Percentiles rank a stretch among this genome's conserved stretches.
These are phyloP conservation scores for Mucor mucedo DNA, from an alignment of 371 early-diverging fungal species.

Conservation along the genomic window DNA sequence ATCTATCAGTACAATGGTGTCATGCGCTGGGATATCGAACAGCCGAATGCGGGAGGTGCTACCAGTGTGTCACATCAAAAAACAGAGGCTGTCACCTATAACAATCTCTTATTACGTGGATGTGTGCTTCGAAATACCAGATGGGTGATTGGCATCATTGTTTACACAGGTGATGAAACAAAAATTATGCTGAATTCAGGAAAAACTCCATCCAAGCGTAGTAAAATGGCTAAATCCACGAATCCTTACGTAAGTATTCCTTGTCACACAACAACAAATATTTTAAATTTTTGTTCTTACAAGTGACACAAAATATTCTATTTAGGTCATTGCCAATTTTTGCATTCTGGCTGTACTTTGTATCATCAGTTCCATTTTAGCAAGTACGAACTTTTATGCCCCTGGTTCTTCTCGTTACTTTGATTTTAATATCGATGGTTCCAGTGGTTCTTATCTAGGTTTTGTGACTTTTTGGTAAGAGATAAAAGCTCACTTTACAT, in stretches of 20 bases:
- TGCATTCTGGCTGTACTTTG: constrained; percentile 57
- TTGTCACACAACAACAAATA: no score
- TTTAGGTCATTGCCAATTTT: constrained; percentile 53
- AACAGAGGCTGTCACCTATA: constrained; percentile 76
- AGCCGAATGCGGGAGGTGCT: constrained; percentile 28
- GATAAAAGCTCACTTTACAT: neutral
- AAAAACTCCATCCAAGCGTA: constrained; percentile 91
- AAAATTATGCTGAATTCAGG: constrained; percentile 92
- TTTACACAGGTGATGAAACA: constrained; percentile 90
- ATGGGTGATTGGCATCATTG: constrained; percentile 81
- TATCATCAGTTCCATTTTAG: constrained; percentile 67
- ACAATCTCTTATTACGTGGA: constrained; percentile 89
- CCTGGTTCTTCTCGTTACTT: constrained; percentile 40
- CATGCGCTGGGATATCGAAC: constrained; percentile 55
- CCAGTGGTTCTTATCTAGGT: constrained; percentile 37
- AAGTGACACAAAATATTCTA: neutral
- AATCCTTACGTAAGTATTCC: constrained; percentile 80
- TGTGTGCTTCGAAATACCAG: constrained; percentile 90
- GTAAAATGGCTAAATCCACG: constrained; percentile 90
- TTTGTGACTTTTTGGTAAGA: constrained; percentile 54
- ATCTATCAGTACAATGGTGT: constrained; percentile 79
- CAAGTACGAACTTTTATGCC: constrained; percentile 58
- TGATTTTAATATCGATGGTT: constrained; percentile 43
- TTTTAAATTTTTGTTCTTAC: neutral
- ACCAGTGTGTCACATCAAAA: constrained; percentile 47